Evolutionary conservation across 257 asterid genomes (phyloP), one percentile per base, ranked within the genome.

Genomic region (Ehretia macrophylla): DNA sequence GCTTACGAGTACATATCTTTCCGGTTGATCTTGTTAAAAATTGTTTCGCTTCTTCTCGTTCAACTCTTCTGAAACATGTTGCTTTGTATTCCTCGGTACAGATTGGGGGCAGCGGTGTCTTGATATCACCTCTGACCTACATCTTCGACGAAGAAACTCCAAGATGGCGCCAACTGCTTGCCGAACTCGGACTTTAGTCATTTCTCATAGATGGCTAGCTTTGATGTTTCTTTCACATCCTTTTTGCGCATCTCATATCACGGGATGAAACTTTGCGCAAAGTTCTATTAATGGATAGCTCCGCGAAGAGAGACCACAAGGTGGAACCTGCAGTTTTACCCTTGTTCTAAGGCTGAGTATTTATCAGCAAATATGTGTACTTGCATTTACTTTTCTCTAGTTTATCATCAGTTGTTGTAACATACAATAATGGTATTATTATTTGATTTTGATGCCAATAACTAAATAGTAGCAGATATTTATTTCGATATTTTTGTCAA

Each of bases 91-190:
- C n/a, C 35, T 19, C 50, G n/a, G 42, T 66, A 68, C 94, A 93
- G 97, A 83, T 89, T 77, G 99, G 99, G 59, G 99, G 99, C 44
- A 86, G 99, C 53, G 99, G 97, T 47, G 99, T 93, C 65, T 75
- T 93, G 75, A 58, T 93, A 65, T 89, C 99, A 39, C 95, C 97
- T 10, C 68, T 86, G 66, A 93, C 99, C 52, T 93, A 93, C 79
- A 93, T 93, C 59, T 93, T 93, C 10, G 99, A 93, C 0, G 95
- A 86, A 79, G 99, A 93, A 76, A 81, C 97, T 64, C 97, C 97
- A 11, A 81, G 99, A 75, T 93, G 99, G 97, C 92, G 78, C 45
- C 85, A 81, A 58, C 96, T 93, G 68, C 87, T 86, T 39, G 68
- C 88, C 11, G 73, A 74, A 32, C 55, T 93, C 77, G 95, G 95